A percentile compares a stretch with the other conserved stretches of the same genome.
These are phyloP conservation scores for Sugiyamaella floridensis DNA, from an alignment of 805 yeast species.

Conservation along the genomic window DNA sequence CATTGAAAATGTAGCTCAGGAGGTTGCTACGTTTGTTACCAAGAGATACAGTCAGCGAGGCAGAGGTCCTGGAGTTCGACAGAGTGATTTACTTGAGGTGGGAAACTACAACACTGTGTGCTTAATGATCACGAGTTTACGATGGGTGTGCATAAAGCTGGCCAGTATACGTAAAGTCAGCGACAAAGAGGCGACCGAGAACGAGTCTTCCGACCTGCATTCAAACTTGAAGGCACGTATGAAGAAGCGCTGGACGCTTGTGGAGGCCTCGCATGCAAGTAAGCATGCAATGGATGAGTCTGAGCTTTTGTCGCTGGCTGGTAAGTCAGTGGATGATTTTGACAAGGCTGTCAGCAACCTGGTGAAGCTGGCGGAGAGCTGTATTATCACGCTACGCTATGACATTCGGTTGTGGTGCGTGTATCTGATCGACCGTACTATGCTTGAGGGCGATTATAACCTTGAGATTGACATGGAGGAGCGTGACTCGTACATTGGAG, in stretches of 20 bases:
- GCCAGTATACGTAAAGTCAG: conserved; percentile 44
- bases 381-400: conserved; percentile 44
- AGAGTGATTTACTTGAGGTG: conserved; percentile 49
- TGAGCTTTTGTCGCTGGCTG: conserved; percentile 19
- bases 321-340: conserved; percentile 23
- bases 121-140: conserved; percentile 46
- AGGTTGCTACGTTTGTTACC: conserved; percentile 18
- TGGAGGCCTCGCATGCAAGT: conserved; percentile 20
- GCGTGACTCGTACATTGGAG: conserved; percentile 48
- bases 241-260: conserved; percentile 28
- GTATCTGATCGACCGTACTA: conserved; percentile 45
- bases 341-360: conserved; percentile 24
- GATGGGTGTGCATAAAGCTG: conserved; percentile 56
- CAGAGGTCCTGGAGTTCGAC: conserved; percentile 26
- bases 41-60: conserved; percentile 15
- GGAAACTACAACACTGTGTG: conserved; percentile 46
- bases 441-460: conserved; percentile 44
- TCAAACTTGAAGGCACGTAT: conserved; percentile 15
- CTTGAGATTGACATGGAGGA: conserved; percentile 50
- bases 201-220: conserved; percentile 6
- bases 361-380: conserved; percentile 21
- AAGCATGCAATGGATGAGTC: conserved; percentile 5
- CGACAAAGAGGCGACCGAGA: conserved; percentile 6
- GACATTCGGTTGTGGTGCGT: conserved; percentile 50
- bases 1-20: conserved; percentile 14